Percentiles rank a stretch among this genome's conserved stretches.
Conservation (phyloP, 2,329 filamentous ascomycete genomes). For the Plectosphaerella cucumerina region DNA sequence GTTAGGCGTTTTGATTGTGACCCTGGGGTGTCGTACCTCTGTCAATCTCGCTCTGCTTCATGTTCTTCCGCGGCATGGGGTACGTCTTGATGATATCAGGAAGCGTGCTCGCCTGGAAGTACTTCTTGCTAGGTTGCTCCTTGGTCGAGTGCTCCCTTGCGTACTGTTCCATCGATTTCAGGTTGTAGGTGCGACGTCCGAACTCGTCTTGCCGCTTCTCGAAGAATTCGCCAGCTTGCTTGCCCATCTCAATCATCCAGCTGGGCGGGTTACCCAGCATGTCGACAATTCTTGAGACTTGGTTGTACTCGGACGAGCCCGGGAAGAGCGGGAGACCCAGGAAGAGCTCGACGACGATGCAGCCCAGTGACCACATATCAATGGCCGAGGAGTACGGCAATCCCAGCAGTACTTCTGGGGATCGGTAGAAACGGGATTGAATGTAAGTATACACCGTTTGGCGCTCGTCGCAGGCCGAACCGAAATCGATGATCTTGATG, state of each 20-base stretch:
- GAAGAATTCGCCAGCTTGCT: conserved; percentile 96
- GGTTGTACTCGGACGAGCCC: conserved; percentile 97
- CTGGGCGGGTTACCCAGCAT: conserved; percentile 96
- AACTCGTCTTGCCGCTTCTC: conserved; percentile 91
- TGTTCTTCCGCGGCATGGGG: conserved; percentile 97
- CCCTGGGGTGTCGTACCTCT: conserved; percentile 58
- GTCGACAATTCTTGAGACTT: conserved; percentile 93
- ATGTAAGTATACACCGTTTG: conserved; percentile 99
- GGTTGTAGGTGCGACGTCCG: conserved; percentile 80
- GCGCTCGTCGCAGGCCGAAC: conserved; percentile 94
- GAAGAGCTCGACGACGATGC: conserved; percentile 97
- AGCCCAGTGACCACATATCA: conserved; percentile 99
- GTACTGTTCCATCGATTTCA: conserved; percentile 98
- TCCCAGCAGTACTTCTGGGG: conserved; percentile 91
- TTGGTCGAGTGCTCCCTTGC: conserved; percentile 93
- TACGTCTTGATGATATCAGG: conserved; percentile 98
- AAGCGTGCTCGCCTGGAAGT: conserved; percentile 90
- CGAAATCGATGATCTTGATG: conserved; percentile 99
- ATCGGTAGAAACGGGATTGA: conserved; percentile 96
- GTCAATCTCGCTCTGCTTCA: conserved; percentile 96
- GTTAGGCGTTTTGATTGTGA: conserved; percentile 5
- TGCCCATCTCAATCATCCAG: conserved; percentile 99
- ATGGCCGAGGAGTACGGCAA: conserved; percentile 97
- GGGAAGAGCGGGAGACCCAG: conserved; percentile 91
- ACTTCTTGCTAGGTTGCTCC: conserved; percentile 99